Base-by-base conservation (phyloP, 345 rosid species). In the Moringa oleifera region DNA sequence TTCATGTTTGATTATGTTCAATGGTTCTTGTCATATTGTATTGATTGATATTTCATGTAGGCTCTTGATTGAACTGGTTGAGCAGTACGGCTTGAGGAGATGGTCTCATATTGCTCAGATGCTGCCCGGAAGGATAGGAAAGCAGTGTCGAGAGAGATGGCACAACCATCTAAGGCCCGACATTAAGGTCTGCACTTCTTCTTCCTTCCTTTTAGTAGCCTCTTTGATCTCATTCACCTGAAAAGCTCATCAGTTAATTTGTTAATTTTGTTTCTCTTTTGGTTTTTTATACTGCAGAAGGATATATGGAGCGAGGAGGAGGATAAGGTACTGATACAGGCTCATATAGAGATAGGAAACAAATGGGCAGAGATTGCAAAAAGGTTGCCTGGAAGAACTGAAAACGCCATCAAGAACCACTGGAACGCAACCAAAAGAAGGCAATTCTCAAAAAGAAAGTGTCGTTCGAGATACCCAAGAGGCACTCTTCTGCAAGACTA, bases 321-420 rank as follows among this genome's bases (percentile, higher is more conserved):
- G 65, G 99, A 95, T 52, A 85, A 51, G 73, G 77, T 90, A 5
- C 73, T 95, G 18, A 91, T 95, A 68, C 69, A 78, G 31, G 84
- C 88, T 0, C 99, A 95, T 67, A 68, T 64, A 45, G 94, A 87
- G 69, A 85, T 95, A 49, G 98, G 98, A n/a, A 91, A 95, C 85
- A 89, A 79, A 75, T 95, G 99, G 99, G 99, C 98, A 13, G 99
- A 91, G 66, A 91, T 95, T 52, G 93, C 98, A 0, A 95, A 91
- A 71, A 85, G 83, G 31, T 78, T 95, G 47, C 98, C 95, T 0
- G 99, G 99, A 33, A 80, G 99, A 77, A 95, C 98, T 6, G 99
- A 95, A 54, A 95, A 95, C 73, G 88, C 98, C n/a, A 95, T 95
- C 65, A 95, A 95, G 68, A 95, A 95, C 79, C 99, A 95, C 61